These are phyloP conservation scores for Fusarium armeniacum DNA, from an alignment of 2,329 filamentous ascomycete genomes.

Conservation along the genomic window DNA sequence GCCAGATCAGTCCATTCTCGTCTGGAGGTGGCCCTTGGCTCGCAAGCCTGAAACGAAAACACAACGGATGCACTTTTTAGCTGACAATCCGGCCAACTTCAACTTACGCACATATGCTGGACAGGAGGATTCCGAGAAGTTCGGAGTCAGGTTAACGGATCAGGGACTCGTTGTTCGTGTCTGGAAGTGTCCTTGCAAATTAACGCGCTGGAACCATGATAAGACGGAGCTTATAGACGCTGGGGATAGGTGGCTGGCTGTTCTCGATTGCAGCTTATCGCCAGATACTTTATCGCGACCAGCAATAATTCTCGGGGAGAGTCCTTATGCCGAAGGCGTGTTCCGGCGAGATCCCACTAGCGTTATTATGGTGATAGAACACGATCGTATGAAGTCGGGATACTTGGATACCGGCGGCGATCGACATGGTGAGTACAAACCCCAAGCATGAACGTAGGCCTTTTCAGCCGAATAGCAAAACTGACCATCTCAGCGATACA, in stretches of 20 bases:
- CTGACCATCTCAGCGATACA: conserved; percentile 41
- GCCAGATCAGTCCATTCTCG: conserved; percentile 56
- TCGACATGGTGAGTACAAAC: conserved; percentile 28
- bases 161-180: conserved; percentile 47
- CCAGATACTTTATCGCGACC: conserved; percentile 47
- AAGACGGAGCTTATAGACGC: conserved; percentile 44
- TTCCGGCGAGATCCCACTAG: conserved; percentile 45
- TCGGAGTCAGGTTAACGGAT: conserved; percentile 44
- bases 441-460: neutral
- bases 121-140: conserved; percentile 45
- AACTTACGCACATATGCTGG: conserved; percentile 48
- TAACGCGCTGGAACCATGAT: conserved; percentile 43
- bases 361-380: conserved; percentile 49
- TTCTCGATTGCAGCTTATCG: conserved; percentile 50
- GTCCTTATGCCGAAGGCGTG: conserved; percentile 37
- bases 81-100: conserved; percentile 47
- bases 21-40: conserved; percentile 46
- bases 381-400: conserved; percentile 42
- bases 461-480: neutral
- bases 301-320: conserved; percentile 47
- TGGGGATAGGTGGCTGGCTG: conserved; percentile 45
- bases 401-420: conserved; percentile 43
- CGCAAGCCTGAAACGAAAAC: conserved; percentile 29
- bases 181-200: conserved; percentile 48
- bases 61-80: conserved; percentile 46